A percentile compares a stretch with the other conserved stretches of the same genome.
phyloP scores from a whole-genome alignment of 768 basidiomycete species.

The Lactarius indigo region DNA sequence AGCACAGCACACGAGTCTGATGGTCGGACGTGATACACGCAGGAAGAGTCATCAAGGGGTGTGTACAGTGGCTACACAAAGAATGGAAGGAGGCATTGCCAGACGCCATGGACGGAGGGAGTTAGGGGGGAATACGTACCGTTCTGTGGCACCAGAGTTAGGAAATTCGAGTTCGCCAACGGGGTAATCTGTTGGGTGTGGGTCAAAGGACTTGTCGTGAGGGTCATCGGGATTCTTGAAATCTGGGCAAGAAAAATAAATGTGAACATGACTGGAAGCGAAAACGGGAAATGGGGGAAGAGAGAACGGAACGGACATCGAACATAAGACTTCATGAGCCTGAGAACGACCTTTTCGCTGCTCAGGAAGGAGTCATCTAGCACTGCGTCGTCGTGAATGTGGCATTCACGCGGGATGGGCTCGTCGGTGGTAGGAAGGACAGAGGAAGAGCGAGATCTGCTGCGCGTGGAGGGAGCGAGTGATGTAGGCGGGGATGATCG shows the following conservation, averaged over 20 bases:
- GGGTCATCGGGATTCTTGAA: slow-evolving; percentile 67
- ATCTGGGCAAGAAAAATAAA: slow-evolving; percentile 39
- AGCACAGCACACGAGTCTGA: not conserved
- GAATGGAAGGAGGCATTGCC: not conserved
- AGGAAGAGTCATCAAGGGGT: not conserved
- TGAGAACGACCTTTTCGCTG: slow-evolving; percentile 60
- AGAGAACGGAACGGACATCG: slow-evolving; percentile 46
- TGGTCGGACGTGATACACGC: not conserved
- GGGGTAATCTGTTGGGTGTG: slow-evolving; percentile 56
- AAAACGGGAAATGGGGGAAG: not conserved
- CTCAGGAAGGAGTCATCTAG: slow-evolving; percentile 53
- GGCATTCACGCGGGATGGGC: slow-evolving; percentile 43
- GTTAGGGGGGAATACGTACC: slow-evolving; percentile 39
- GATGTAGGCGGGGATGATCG: slow-evolving; percentile 28
- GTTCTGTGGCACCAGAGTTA: slow-evolving; percentile 63
- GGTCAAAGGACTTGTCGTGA: slow-evolving; percentile 59
- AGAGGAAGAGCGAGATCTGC: slow-evolving; percentile 69
- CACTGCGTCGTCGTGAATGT: slow-evolving; percentile 51
- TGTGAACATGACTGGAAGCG: not conserved
- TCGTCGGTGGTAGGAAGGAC: slow-evolving; percentile 40
- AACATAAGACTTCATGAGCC: slow-evolving; percentile 65
- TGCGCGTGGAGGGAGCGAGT: slow-evolving; percentile 26
- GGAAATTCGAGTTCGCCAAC: slow-evolving; percentile 74
- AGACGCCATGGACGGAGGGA: slow-evolving; percentile 18
- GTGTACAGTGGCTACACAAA: not conserved